phyloP scores from a whole-genome alignment of 495 filamentous ascomycete species.

The Podospora pseudocomata region DNA sequence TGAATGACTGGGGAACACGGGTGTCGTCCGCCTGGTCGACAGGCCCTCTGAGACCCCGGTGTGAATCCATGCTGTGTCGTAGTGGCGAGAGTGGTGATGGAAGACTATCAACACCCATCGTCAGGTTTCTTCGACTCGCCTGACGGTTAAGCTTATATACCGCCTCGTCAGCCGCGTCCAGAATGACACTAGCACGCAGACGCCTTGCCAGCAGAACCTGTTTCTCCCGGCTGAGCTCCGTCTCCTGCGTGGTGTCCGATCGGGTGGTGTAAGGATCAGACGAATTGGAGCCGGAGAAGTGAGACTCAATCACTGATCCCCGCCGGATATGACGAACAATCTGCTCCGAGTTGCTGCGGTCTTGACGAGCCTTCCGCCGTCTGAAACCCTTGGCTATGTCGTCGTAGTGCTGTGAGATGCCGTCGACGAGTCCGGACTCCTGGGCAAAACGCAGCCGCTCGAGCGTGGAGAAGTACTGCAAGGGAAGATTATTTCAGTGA shows the following conservation, averaged over 20 bases:
- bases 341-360: slow-evolving; percentile 38
- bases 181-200: slow-evolving; percentile 55
- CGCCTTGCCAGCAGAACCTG: slow-evolving; percentile 58
- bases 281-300: slow-evolving; percentile 50
- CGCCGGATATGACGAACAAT: slow-evolving; percentile 31
- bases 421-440: slow-evolving; percentile 36
- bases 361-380: slow-evolving; percentile 35
- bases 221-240: slow-evolving; percentile 64
- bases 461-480: slow-evolving; percentile 64
- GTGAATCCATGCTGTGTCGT: slow-evolving; percentile 39
- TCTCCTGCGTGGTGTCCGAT: slow-evolving; percentile 58
- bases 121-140: slow-evolving; percentile 33
- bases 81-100: slow-evolving; percentile 28
- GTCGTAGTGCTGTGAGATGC: slow-evolving; percentile 42
- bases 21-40: slow-evolving; percentile 41
- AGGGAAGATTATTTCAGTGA: slow-evolving; percentile 20
- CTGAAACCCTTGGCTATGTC: slow-evolving; percentile 38
- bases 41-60: slow-evolving; percentile 29
- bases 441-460: slow-evolving; percentile 63
- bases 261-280: slow-evolving; percentile 67
- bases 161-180: slow-evolving; percentile 69
- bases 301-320: slow-evolving; percentile 35
- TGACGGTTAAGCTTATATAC: slow-evolving; percentile 51
- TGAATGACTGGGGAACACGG: slow-evolving; percentile 43
- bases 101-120: slow-evolving; percentile 28